A percentile compares a stretch with the other conserved stretches of the same genome.
These are phyloP conservation scores for Rhodotorula paludigena DNA, from an alignment of 768 basidiomycete species.

Conservation along the genomic window DNA sequence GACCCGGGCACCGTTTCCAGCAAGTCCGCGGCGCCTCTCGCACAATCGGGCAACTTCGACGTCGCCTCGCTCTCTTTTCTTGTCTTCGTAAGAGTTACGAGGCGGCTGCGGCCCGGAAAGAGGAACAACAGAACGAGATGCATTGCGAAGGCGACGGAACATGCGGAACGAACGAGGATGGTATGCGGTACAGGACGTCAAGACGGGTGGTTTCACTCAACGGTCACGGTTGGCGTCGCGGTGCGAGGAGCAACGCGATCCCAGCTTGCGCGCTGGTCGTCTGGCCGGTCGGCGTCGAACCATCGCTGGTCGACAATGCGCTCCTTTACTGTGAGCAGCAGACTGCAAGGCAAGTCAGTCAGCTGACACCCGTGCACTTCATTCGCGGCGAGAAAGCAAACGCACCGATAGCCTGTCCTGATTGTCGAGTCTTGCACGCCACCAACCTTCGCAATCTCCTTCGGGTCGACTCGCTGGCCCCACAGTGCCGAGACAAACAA, in stretches of 20 bases:
- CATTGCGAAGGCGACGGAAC: background rate
- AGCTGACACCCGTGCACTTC: background rate
- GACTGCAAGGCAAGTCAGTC: background rate
- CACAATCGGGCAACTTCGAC: no score
- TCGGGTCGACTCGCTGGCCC: constrained; percentile 66
- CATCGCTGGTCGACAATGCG: constrained; percentile 25
- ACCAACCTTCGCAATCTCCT: constrained; percentile 83
- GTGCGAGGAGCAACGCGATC: background rate
- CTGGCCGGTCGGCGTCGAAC: constrained; percentile 21
- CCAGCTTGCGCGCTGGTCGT: constrained; percentile 20
- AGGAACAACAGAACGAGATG: background rate
- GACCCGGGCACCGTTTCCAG: no score
- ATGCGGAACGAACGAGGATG: background rate
- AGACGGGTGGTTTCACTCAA: background rate
- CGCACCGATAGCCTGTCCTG: constrained; percentile 69
- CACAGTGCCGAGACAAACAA: constrained; percentile 84
- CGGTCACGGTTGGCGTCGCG: background rate
- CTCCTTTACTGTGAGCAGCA: constrained; percentile 24
- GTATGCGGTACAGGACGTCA: background rate
- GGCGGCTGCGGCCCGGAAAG: no score
- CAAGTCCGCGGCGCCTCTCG: no score
- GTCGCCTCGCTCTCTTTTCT: no score
- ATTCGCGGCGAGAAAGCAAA: background rate
- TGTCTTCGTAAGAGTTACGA: no score
- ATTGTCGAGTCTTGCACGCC: constrained; percentile 95